Percentiles rank a stretch among this genome's conserved stretches.
Evolutionary conservation across 2,329 filamentous ascomycete species (phyloP).

Genomic region (Hymenoscyphus albidus): DNA sequence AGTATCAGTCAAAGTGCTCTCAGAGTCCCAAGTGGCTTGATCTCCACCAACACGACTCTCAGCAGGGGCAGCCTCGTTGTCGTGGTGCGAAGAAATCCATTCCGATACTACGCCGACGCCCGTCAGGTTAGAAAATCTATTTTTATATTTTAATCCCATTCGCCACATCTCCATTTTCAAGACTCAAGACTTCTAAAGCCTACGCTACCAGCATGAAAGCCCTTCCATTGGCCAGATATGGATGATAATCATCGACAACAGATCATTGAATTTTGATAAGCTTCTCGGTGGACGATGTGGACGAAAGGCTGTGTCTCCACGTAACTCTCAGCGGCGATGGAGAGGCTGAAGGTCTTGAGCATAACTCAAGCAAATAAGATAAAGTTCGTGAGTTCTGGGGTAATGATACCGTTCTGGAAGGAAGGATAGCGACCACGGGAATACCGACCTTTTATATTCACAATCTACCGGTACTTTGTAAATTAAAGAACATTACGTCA

Average conservation of each 20-base stretch:
- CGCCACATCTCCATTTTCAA: background rate
- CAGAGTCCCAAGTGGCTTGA: background rate
- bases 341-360: background rate
- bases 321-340: background rate
- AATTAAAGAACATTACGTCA: background rate
- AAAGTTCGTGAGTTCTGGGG: background rate
- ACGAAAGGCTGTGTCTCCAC: background rate
- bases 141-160: background rate
- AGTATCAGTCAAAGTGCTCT: background rate
- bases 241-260: background rate
- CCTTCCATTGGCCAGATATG: background rate
- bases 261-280: background rate
- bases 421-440: background rate
- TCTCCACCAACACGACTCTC: background rate
- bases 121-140: background rate
- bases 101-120: background rate
- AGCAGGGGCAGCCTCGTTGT: background rate
- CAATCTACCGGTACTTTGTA: background rate
- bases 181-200: too few species aligned
- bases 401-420: background rate
- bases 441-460: background rate
- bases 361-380: background rate
- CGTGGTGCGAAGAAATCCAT: background rate
- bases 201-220: background rate
- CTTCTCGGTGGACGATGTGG: background rate